These are phyloP conservation scores for Craspedostauros australis DNA, from an alignment of 108 stramenopile species.

Conservation along the genomic window DNA sequence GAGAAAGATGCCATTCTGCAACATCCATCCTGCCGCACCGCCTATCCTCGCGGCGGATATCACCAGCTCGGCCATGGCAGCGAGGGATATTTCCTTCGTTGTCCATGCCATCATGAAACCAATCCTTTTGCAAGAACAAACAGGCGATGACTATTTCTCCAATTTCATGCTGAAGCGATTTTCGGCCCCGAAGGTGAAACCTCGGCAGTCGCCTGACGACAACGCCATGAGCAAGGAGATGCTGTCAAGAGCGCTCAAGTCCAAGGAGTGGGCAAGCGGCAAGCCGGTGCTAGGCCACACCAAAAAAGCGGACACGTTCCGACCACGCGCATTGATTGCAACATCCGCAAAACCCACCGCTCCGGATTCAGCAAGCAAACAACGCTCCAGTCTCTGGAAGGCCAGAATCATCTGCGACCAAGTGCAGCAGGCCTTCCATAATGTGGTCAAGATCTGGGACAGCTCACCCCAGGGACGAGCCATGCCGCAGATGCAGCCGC, in stretches of 20 bases:
- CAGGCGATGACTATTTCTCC: conserved; percentile 42
- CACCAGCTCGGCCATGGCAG: conserved; percentile 45
- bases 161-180: conserved; percentile 27
- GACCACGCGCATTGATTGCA: conserved; percentile 76
- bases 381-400: conserved; percentile 65
- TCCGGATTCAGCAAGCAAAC: conserved; percentile 28
- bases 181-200: conserved; percentile 18
- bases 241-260: conserved; percentile 41
- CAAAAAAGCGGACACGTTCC: conserved; percentile 59
- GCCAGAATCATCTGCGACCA: conserved; percentile 77
- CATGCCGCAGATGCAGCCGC: conserved; percentile 57
- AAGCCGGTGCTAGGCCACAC: conserved; percentile 60
- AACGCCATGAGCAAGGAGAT: conserved; percentile 47
- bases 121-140: conserved; percentile 26
- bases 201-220: conserved; percentile 27
- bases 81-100: conserved; percentile 65
- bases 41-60: conserved; percentile 58
- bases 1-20: conserved; percentile 37
- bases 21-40: conserved; percentile 56
- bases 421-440: conserved; percentile 69
- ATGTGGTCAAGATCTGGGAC: conserved; percentile 58
- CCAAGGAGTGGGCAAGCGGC: conserved; percentile 64
- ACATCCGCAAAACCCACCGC: conserved; percentile 21
- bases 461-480: conserved; percentile 33
- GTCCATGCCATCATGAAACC: conserved; percentile 72